These are phyloP conservation scores for Xerocomellus dryophilus DNA, from an alignment of 768 basidiomycete species.

Conservation along the genomic window DNA sequence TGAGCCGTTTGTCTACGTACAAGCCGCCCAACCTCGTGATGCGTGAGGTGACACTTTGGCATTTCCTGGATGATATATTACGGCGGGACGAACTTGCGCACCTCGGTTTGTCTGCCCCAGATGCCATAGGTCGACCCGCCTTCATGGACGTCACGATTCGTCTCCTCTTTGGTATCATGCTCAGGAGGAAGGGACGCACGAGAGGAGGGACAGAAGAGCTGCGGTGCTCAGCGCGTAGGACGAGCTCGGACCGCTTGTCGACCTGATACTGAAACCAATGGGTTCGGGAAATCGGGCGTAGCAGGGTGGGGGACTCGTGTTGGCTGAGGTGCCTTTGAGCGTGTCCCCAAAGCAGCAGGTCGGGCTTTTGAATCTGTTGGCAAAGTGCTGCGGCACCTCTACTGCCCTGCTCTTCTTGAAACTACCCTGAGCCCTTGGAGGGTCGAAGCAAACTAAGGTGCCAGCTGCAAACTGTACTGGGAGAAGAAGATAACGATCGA, in stretches of 20 bases:
- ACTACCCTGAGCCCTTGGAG: constrained; percentile 64
- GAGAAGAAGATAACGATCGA: constrained; percentile 20
- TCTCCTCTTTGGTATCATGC: constrained; percentile 84
- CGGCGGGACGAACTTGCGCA: constrained; percentile 84
- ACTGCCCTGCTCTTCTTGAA: constrained; percentile 76
- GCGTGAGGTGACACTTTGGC: constrained; percentile 62
- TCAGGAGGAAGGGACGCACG: constrained; percentile 69
- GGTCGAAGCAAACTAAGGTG: no score
- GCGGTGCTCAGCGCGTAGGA: constrained; percentile 70
- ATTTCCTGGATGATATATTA: constrained; percentile 76
- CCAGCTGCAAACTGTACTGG: constrained; percentile 63
- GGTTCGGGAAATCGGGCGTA: constrained; percentile 31
- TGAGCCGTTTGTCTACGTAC: constrained; percentile 81
- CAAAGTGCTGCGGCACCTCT: constrained; percentile 77
- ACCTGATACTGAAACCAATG: constrained; percentile 84
- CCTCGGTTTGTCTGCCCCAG: constrained; percentile 60
- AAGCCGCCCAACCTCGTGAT: constrained; percentile 55
- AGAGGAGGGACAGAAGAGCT: constrained; percentile 63
- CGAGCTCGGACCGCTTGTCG: constrained; percentile 75
- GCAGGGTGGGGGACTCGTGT: constrained; percentile 27
- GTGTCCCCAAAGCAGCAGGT: constrained; percentile 65
- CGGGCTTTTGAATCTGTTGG: constrained; percentile 85
- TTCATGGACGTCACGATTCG: constrained; percentile 70
- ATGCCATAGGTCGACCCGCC: constrained; percentile 54
- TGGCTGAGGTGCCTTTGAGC: constrained; percentile 27